Conservation (phyloP, 352 stramenopile genomes). For the Phytophthora europaea region DNA sequence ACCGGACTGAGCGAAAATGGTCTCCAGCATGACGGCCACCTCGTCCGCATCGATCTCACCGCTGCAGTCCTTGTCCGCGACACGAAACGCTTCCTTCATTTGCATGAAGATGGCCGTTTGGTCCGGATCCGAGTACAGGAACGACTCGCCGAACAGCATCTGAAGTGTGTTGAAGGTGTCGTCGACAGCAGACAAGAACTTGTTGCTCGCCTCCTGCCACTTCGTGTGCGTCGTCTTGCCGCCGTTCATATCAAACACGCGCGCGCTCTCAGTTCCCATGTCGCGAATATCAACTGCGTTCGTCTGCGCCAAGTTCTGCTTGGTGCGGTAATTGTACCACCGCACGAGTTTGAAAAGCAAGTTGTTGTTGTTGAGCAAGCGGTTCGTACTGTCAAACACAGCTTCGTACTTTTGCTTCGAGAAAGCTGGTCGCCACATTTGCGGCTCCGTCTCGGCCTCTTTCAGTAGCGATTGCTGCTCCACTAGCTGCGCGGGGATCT, state of each 20-base stretch:
- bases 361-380: conserved; percentile 87
- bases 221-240: conserved; percentile 49
- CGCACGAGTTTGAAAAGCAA: conserved; percentile 81
- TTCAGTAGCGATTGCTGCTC: conserved; percentile 70
- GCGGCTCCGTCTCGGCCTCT: conserved; percentile 72
- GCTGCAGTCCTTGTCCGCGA: conserved; percentile 83
- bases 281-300: conserved; percentile 68
- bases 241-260: conserved; percentile 34
- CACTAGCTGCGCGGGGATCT: conserved; percentile 63
- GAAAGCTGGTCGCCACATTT: conserved; percentile 77
- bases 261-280: conserved; percentile 22
- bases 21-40: conserved; percentile 79
- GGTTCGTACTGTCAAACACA: conserved; percentile 67
- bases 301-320: conserved; percentile 49
- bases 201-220: conserved; percentile 62
- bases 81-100: conserved; percentile 87
- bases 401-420: conserved; percentile 81
- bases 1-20: conserved; percentile 80
- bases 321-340: conserved; percentile 82
- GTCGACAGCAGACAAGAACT: conserved; percentile 60
- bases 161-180: conserved; percentile 82
- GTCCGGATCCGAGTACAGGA: conserved; percentile 81
- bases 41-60: conserved; percentile 86
- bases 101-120: conserved; percentile 90
- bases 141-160: conserved; percentile 78